Conservation (phyloP, 169 alveolate species). For the Eimeria sp. region DNA sequence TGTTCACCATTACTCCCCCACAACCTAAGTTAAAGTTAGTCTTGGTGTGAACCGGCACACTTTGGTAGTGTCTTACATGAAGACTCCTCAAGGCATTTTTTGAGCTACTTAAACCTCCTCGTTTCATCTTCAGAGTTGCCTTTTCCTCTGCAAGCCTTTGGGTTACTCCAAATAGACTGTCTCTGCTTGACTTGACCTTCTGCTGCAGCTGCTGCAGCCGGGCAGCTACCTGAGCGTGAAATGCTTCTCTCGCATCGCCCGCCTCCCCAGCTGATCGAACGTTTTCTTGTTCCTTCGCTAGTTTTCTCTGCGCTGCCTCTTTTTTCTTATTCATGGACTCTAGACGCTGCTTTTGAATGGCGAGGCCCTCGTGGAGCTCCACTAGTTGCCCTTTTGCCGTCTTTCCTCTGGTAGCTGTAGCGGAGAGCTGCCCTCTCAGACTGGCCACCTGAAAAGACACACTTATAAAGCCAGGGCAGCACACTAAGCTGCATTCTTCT, state of each 20-base stretch:
- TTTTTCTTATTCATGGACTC: slow-evolving; percentile 86
- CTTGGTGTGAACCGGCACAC: neutral
- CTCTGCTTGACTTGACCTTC: slow-evolving; percentile 86
- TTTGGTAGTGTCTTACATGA: neutral
- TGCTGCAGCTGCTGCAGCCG: slow-evolving; percentile 61
- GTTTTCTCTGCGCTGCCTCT: slow-evolving; percentile 85
- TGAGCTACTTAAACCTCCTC: slow-evolving; percentile 93
- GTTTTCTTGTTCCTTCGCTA: slow-evolving; percentile 84
- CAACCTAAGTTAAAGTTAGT: too few relatives aligned
- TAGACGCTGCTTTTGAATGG: slow-evolving; percentile 86
- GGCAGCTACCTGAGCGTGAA: slow-evolving; percentile 56
- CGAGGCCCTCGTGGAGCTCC: slow-evolving; percentile 90
- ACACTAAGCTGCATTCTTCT: neutral
- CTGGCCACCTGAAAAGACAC: slow-evolving; percentile 79
- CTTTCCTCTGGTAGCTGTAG: slow-evolving; percentile 82
- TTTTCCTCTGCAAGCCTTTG: slow-evolving; percentile 92
- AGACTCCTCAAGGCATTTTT: slow-evolving; percentile 86
- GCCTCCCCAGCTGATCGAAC: slow-evolving; percentile 75
- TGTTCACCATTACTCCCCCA: neutral
- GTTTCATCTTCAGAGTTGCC: slow-evolving; percentile 93
- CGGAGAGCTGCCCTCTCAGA: slow-evolving; percentile 90
- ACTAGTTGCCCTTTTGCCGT: slow-evolving; percentile 87
- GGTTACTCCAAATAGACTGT: slow-evolving; percentile 91
- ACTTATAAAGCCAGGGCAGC: neutral
- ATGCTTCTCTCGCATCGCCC: slow-evolving; percentile 51